Conservation (phyloP, 768 basidiomycete genomes). For the Tubosaeta sp. region DNA sequence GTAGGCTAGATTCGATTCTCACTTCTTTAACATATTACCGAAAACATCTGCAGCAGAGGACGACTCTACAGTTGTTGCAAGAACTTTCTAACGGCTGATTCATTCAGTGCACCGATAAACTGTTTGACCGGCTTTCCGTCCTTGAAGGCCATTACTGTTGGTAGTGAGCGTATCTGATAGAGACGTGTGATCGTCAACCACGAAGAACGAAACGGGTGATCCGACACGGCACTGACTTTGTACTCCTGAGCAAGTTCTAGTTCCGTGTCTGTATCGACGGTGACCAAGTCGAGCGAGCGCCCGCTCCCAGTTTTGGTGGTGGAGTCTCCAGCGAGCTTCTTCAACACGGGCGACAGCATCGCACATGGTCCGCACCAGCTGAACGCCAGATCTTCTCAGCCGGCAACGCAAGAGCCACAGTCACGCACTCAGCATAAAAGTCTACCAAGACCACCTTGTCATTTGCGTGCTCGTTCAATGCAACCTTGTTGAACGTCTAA, state of each 20-base stretch:
- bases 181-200: neutral
- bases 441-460: slow-evolving; percentile 66
- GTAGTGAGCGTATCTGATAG: slow-evolving; percentile 63
- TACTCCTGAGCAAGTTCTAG: slow-evolving; percentile 46
- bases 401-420: neutral
- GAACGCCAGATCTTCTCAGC: slow-evolving; percentile 4
- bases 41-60: slow-evolving; percentile 1
- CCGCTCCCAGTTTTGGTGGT: slow-evolving; percentile 48
- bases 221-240: slow-evolving; percentile 31
- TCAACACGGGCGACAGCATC: slow-evolving; percentile 63
- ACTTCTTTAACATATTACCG: neutral
- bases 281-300: slow-evolving; percentile 63
- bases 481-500: slow-evolving; percentile 35
- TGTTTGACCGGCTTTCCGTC: slow-evolving; percentile 54
- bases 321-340: slow-evolving; percentile 49
- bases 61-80: slow-evolving; percentile 35
- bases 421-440: slow-evolving; percentile 73
- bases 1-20: slow-evolving; percentile 2
- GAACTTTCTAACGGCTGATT: slow-evolving; percentile 42
- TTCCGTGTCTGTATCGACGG: slow-evolving; percentile 60
- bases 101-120: slow-evolving; percentile 59
- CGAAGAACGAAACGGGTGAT: neutral
- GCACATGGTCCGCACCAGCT: slow-evolving; percentile 84
- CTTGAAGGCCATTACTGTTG: slow-evolving; percentile 75
- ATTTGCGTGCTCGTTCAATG: slow-evolving; percentile 30